These are phyloP conservation scores for Trichophyton verrucosum DNA, from an alignment of 2,329 filamentous ascomycete genomes.

Conservation along the genomic window DNA sequence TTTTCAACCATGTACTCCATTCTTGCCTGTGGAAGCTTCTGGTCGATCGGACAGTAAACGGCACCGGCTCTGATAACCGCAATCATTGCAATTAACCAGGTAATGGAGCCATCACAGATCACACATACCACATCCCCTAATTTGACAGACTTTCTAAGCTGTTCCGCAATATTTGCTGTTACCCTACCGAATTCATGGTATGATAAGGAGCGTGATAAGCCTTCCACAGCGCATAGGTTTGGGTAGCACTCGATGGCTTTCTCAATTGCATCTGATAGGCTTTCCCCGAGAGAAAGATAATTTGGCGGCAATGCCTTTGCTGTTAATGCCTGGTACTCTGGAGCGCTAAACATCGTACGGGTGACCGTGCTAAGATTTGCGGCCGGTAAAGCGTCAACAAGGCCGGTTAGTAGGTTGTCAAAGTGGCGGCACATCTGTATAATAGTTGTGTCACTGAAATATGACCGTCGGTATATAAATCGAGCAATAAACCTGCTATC, in stretches of 20 bases:
- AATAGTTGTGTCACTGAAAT: not conserved
- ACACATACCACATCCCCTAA: not conserved
- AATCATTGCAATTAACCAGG: not conserved
- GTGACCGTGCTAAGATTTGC: not conserved
- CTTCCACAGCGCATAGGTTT: not conserved
- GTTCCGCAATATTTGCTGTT: not conserved
- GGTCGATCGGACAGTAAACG: slow-evolving; percentile 4
- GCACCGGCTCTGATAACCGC: not conserved
- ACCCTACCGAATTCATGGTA: not conserved
- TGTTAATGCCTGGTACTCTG: not conserved
- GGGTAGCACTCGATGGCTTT: not conserved
- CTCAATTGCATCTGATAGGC: not conserved
- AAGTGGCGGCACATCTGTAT: not conserved
- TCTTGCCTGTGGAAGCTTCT: not conserved
- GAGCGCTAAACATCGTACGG: not conserved
- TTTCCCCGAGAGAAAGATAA: not conserved
- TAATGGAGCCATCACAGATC: not conserved
- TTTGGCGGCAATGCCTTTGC: not conserved
- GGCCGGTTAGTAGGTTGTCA: not conserved
- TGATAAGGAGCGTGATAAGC: not conserved
- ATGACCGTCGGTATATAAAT: not conserved
- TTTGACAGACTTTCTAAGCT: not conserved
- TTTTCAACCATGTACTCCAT: slow-evolving; percentile 2
- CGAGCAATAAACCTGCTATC: not conserved
- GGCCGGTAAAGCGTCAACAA: not conserved